Base-by-base conservation (phyloP, 768 basidiomycete species). In the Tulasnella sp. region DNA sequence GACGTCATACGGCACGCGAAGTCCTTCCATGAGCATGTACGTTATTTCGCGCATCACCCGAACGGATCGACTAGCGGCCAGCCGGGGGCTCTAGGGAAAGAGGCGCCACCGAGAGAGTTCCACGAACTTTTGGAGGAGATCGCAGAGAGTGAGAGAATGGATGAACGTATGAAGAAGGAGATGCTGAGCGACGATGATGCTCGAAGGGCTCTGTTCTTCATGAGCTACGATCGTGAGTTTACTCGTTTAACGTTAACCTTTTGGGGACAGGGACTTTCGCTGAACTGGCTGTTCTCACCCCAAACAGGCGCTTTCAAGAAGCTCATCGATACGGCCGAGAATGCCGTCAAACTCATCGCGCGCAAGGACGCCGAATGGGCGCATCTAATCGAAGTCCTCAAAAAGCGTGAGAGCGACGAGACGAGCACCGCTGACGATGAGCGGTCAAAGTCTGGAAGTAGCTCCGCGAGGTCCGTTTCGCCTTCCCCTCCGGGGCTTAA, bases 141-240 rank as follows among this genome's bases (percentile, higher is more conserved):
- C 30, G 69, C 66, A 31, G 63, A 69, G n/a, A 62, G 62, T 25
- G 71, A 69, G 49, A 65, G 63, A 7, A 65, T 74, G 59, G 65
- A 67, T 12, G 71, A 72, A 44, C 52, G 63, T 25, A 54, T 70
- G 42, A 75, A 73, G 66, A 24, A 61, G 50, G 76, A 78, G 62
- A 68, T 79, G 5, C 64, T 79, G 63, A 66, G 69, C 31, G 78
- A 80, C 49, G 66, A 62, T 0, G 75, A 74, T 48, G 68, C 74
- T 3, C 68, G 75, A 19, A 75, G 73, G 67, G 77, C 70, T 1
- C 52, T 78, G 22, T 68, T 78, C 63, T 67, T 73, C 65, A 65
- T 79, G 17, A 74, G 72, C 38, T 69, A 79, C 19, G 77, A 79
- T 66, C 57, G 61, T 55, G 51, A 49, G 55, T 24, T 15, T 7